Evolutionary conservation across 768 basidiomycete species (phyloP).

Genomic region (Cystobasidium onofrii): DNA sequence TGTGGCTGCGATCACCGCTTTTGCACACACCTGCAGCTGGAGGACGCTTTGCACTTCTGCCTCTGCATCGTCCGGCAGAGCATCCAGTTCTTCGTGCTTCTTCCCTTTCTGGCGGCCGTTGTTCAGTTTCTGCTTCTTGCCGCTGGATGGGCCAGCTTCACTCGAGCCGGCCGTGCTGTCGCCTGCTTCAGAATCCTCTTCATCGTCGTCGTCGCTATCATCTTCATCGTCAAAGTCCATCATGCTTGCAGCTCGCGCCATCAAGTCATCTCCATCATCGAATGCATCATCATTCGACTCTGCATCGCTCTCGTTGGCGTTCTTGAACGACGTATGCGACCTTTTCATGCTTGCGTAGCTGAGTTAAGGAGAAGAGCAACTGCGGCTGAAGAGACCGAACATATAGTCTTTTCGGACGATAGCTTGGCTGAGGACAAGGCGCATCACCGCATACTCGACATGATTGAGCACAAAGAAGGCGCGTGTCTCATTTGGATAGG

Average conservation of each 20-base stretch:
- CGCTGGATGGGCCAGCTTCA: constrained; percentile 1
- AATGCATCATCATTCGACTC: constrained; percentile 34
- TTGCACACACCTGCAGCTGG: not conserved
- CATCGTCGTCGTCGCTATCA: constrained; percentile 34
- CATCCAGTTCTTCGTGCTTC: constrained; percentile 35
- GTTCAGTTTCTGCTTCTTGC: constrained; percentile 24
- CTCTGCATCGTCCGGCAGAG: constrained; percentile 14
- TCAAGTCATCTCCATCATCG: constrained; percentile 38
- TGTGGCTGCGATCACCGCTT: constrained; percentile 28
- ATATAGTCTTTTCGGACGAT: no score
- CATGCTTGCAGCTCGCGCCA: constrained; percentile 33
- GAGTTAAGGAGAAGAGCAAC: not conserved
- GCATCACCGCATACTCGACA: no score
- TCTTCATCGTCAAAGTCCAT: constrained; percentile 9
- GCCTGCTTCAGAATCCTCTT: constrained; percentile 34
- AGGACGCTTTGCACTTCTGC: constrained; percentile 27
- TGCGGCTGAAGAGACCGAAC: no score
- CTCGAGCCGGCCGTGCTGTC: constrained; percentile 13
- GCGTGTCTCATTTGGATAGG: no score
- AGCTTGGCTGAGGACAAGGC: no score
- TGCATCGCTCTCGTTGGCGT: not conserved
- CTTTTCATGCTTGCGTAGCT: not conserved
- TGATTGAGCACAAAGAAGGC: no score
- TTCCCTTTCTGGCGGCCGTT: constrained; percentile 35
- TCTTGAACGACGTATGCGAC: not conserved